Base-by-base conservation (phyloP, 2,329 filamentous ascomycete genomes). In the Pseudogymnoascus pannorum region DNA sequence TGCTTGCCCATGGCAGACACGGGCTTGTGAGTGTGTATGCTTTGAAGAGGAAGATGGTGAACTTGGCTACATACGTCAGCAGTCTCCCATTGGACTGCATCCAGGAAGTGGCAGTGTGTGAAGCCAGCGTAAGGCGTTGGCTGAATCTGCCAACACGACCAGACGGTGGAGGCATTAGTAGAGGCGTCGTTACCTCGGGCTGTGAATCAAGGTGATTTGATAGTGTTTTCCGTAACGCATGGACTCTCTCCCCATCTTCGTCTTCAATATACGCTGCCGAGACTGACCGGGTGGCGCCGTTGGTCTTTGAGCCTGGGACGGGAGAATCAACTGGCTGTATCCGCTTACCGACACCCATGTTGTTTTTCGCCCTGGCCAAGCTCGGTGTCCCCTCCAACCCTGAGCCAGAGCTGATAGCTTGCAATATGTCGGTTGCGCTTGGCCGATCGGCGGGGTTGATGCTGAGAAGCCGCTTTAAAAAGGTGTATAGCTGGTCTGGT, bases 401-500 rank as follows among this genome's bases (percentile, higher is more conserved):
- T 5, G 40, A 18, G 63, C 64, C 60, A 44, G 68, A 60, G 20
- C 67, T 67, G 12, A 73, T 68, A 1, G 71, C 71, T 14, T 69
- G 67, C 0, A 97, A 74, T 1, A 99, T 93, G 62, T 97, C 92
- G 51, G 86, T 89, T 0, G 94, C 92, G 48, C 86, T 91, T 0
- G 94, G 94, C 5, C 94, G 81, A 61, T 92, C 84, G 1, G 78
- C 76, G 0, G 93, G 91, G 63, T 92, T 81, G 11, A 95, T 78
- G 1, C 91, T 87, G 5, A 99, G 81, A 4, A 99, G 79, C 61
- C 85, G 85, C 72, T 91, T 92, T 3, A 99, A 79, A 60, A 96
- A 86, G 51, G 85, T 84, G 74, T 97, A 99, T 0, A 99, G 81
- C 72, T 90, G 88, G 4, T 91, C 82, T 0, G 94, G 94, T 0